Evolutionary conservation across 2,329 filamentous ascomycete genomes (phyloP).

Genomic region (Pseudogymnoascus sp.): DNA sequence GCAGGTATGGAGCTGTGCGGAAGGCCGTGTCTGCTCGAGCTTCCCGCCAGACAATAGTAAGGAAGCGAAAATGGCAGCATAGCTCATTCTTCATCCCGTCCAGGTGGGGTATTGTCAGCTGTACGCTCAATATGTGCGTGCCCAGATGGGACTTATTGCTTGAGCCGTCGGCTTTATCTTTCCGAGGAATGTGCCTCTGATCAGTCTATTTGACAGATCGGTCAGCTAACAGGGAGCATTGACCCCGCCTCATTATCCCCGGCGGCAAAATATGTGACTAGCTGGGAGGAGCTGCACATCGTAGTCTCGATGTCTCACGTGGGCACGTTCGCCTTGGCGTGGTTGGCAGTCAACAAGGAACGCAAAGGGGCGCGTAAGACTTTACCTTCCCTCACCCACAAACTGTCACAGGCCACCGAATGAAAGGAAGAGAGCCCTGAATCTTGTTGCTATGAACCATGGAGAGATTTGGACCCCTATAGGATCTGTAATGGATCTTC

Average conservation of each 20-base stretch:
- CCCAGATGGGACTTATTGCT: background rate
- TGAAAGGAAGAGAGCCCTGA: background rate
- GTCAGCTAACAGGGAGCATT: background rate
- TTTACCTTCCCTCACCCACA: background rate
- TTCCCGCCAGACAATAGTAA: background rate
- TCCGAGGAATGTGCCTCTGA: background rate
- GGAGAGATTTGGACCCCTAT: background rate
- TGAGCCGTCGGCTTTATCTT: background rate
- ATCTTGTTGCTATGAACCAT: background rate
- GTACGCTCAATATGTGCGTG: background rate
- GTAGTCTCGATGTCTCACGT: background rate
- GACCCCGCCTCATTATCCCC: background rate
- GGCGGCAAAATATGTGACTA: background rate
- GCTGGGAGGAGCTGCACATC: background rate
- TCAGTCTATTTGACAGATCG: background rate
- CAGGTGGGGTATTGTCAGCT: background rate
- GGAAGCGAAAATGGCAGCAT: background rate
- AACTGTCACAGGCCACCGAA: too few species aligned
- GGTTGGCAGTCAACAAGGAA: background rate
- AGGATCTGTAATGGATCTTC: background rate
- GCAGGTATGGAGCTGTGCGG: background rate
- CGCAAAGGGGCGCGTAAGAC: background rate
- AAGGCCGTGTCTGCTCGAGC: background rate
- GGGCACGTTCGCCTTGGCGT: background rate
- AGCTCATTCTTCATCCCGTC: background rate